Evolutionary conservation across 495 filamentous ascomycete species (phyloP).

Genomic region (Pseudomonodictys pantanalensis): DNA sequence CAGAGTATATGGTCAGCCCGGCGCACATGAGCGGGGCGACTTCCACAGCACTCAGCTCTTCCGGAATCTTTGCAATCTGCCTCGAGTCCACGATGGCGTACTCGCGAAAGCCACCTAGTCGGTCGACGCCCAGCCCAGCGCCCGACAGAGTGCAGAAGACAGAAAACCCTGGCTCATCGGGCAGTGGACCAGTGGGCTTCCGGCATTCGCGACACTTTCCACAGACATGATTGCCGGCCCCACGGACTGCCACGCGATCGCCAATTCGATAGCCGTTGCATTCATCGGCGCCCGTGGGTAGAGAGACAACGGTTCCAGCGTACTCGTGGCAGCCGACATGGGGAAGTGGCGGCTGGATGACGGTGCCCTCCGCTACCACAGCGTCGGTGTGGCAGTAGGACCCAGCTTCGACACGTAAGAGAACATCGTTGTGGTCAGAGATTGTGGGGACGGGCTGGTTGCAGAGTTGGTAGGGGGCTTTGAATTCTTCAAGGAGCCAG

Average conservation of each 20-base stretch:
- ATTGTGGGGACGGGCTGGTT: background rate
- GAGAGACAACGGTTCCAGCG: background rate
- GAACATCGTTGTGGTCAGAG: background rate
- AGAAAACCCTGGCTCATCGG: background rate
- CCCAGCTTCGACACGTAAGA: background rate
- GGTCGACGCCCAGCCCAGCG: background rate
- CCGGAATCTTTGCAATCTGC: background rate
- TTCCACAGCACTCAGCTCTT: background rate
- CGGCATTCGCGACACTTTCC: constrained; percentile 1
- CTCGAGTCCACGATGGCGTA: constrained; percentile 3
- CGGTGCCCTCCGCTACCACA: background rate
- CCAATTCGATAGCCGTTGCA: background rate
- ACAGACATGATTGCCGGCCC: background rate
- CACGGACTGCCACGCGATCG: background rate
- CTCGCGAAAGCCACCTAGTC: constrained; percentile 3
- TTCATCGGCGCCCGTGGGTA: background rate
- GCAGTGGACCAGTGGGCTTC: too few species aligned
- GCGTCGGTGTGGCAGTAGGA: constrained; percentile 9
- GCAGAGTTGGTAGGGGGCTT: background rate
- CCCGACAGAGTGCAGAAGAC: background rate
- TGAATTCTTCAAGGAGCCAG: background rate
- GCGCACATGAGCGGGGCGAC: constrained; percentile 13
- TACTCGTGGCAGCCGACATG: constrained; percentile 3
- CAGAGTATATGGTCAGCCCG: constrained; percentile 7
- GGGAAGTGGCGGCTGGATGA: background rate